Evolutionary conservation across 306 rosid genomes (phyloP).

Genomic region (Vigna mungo): DNA sequence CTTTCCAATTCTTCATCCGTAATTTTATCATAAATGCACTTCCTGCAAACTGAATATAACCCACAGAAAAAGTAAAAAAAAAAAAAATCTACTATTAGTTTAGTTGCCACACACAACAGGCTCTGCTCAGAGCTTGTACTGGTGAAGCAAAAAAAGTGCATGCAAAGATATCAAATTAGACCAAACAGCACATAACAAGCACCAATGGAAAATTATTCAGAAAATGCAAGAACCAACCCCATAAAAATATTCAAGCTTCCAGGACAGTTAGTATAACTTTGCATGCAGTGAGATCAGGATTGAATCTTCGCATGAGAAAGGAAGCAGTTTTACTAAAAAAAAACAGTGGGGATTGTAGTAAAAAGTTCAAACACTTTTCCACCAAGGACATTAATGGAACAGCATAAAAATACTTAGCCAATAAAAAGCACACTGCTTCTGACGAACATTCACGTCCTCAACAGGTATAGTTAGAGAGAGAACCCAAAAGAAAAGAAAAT

Average conservation of each 20-base stretch:
- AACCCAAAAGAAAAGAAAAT: not conserved
- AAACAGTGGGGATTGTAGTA: constrained; percentile 40
- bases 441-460: constrained; percentile 41
- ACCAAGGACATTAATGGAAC: constrained; percentile 41
- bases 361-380: constrained; percentile 53
- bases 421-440: constrained; percentile 37
- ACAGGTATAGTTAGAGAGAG: not conserved
- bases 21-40: constrained; percentile 80
- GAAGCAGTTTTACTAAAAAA: not conserved
- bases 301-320: too few relatives aligned
- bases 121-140: not conserved
- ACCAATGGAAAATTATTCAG: not conserved
- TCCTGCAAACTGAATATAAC: constrained; percentile 87
- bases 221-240: constrained; percentile 34
- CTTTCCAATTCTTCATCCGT: constrained; percentile 80
- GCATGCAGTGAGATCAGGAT: too few relatives aligned
- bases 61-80: not conserved
- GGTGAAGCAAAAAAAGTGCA: not conserved
- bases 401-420: constrained; percentile 36
- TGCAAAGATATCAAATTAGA: constrained; percentile 14
- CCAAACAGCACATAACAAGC: constrained; percentile 11
- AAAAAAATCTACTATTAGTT: not conserved
- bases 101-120: not conserved
- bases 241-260: constrained; percentile 3
- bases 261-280: not conserved